Percentiles rank a stretch among this genome's conserved stretches.
phyloP scores from a whole-genome alignment of 2,329 filamentous ascomycete genomes.

The Daldinia sp. region DNA sequence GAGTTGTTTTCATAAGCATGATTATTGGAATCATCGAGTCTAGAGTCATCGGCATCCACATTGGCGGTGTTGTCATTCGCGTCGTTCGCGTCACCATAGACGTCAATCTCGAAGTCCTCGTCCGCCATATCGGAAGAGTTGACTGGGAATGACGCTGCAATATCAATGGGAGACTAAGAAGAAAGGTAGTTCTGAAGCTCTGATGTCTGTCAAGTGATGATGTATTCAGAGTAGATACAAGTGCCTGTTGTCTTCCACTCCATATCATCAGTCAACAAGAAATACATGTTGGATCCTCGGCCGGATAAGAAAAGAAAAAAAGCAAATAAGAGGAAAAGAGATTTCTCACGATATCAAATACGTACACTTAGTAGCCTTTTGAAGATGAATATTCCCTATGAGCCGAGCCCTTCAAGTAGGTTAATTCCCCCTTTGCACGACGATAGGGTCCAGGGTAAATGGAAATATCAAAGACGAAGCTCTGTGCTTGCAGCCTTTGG shows the following conservation, averaged over 20 bases:
- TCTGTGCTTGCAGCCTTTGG: conserved; percentile 69
- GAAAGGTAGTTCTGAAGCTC: conserved; percentile 44
- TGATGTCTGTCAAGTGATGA: conserved; percentile 48
- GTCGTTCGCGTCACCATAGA: conserved; percentile 69
- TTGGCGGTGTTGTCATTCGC: conserved; percentile 55
- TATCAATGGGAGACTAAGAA: conserved; percentile 48
- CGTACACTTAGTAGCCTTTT: conserved; percentile 64
- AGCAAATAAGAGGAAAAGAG: conserved; percentile 51
- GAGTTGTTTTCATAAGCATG: conserved; percentile 56
- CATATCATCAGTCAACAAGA: conserved; percentile 54
- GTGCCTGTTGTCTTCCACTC: conserved; percentile 53
- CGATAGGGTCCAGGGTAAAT: conserved; percentile 49
- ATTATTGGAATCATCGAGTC: conserved; percentile 53
- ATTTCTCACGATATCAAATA: conserved; percentile 59
- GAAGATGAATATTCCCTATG: conserved; percentile 40
- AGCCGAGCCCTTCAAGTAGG: conserved; percentile 34
- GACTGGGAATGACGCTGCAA: conserved; percentile 48
- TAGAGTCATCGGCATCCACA: conserved; percentile 57
- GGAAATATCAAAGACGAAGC: conserved; percentile 67
- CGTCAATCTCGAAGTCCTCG: conserved; percentile 79
- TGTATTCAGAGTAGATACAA: conserved; percentile 59
- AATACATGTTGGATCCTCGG: conserved; percentile 45
- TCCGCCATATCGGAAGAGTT: conserved; percentile 68
- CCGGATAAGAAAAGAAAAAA: conserved; percentile 32
- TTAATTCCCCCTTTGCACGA: conserved; percentile 27